These are phyloP conservation scores for Trichoderma lentiforme DNA, from an alignment of 2,329 filamentous ascomycete species.

Conservation along the genomic window DNA sequence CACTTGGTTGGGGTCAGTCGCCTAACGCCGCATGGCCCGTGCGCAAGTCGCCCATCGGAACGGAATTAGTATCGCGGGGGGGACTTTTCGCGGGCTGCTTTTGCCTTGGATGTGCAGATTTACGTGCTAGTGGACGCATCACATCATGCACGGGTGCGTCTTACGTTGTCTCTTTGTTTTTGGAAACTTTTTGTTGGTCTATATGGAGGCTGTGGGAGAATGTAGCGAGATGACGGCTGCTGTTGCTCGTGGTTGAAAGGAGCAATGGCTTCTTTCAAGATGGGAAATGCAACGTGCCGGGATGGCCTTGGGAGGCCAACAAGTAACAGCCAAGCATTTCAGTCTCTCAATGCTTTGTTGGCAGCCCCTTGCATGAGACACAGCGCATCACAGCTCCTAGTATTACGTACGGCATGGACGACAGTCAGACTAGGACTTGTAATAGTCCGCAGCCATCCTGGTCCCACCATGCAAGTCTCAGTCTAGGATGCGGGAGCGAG, in stretches of 20 bases:
- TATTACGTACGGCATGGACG: background rate
- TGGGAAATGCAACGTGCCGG: background rate
- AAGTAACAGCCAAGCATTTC: background rate
- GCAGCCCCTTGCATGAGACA: constrained; percentile 1
- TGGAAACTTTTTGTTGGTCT: background rate
- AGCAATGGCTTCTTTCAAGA: background rate
- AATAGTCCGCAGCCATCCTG: background rate
- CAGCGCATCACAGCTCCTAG: background rate
- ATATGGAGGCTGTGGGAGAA: background rate
- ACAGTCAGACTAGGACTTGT: background rate
- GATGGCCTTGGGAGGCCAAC: background rate
- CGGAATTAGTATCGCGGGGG: constrained; percentile 18
- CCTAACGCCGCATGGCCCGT: constrained; percentile 19
- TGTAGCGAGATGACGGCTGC: background rate
- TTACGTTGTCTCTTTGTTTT: background rate
- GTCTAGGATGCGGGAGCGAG: background rate
- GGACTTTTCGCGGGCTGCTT: constrained; percentile 7
- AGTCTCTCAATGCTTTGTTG: background rate
- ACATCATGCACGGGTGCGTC: background rate
- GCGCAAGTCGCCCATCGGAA: constrained; percentile 11
- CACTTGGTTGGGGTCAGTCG: constrained; percentile 18
- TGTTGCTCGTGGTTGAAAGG: background rate
- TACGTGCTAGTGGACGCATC: background rate
- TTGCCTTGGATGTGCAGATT: background rate
- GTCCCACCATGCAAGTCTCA: constrained; percentile 8